phyloP scores from a whole-genome alignment of 1,139 yeast species.

The Arxiozyma heterogenica region DNA sequence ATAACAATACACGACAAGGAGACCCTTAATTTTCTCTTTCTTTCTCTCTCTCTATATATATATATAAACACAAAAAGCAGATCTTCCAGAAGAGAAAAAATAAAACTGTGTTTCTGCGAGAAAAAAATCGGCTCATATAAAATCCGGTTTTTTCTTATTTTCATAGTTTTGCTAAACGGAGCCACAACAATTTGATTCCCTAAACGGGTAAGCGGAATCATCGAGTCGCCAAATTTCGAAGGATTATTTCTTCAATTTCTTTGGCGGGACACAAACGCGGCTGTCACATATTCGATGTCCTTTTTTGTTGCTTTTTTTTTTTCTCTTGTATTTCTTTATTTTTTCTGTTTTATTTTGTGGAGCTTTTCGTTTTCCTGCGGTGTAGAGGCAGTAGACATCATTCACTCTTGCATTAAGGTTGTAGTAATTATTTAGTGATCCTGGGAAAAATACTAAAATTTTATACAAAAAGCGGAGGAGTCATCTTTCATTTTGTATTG shows the following conservation, averaged over 20 bases:
- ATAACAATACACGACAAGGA: not conserved
- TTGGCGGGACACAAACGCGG: not conserved
- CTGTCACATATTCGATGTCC: not conserved
- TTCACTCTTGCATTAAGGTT: no score
- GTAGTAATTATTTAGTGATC: not conserved
- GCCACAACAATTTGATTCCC: not conserved
- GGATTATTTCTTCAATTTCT: not conserved
- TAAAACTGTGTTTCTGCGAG: not conserved
- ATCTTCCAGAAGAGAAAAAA: not conserved
- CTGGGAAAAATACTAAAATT: not conserved
- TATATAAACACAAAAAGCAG: no score
- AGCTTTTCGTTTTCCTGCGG: not conserved
- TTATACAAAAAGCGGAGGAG: not conserved
- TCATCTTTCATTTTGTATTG: not conserved
- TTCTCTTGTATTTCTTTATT: no score
- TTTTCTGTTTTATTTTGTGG: no score
- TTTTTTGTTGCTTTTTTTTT: not conserved
- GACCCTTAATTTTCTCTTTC: not conserved
- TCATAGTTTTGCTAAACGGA: no score
- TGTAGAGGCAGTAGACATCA: not conserved
- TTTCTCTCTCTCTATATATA: no score
- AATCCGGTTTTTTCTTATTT: conserved; percentile 1
- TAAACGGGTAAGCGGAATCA: not conserved
- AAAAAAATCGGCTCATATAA: not conserved
- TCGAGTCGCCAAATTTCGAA: not conserved